These are phyloP conservation scores for Ashbya aceris DNA, from an alignment of 1,139 yeast species.

Conservation along the genomic window DNA sequence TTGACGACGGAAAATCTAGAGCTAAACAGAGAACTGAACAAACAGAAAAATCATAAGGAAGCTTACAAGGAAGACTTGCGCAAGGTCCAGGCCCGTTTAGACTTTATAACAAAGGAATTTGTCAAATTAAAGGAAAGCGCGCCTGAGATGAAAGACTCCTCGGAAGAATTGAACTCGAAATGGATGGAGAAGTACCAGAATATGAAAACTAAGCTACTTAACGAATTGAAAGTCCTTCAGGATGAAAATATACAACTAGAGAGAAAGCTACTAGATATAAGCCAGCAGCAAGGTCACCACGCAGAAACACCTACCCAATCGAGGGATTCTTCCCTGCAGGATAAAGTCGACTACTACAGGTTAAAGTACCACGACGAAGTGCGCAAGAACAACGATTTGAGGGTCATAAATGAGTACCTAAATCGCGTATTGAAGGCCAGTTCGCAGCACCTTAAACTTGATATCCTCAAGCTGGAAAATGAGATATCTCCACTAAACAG, in stretches of 20 bases:
- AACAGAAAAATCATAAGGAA: slow-evolving; percentile 17
- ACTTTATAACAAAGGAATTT: slow-evolving; percentile 18
- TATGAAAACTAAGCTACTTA: slow-evolving; percentile 21
- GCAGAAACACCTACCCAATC: slow-evolving; percentile 5
- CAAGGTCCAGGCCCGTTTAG: slow-evolving; percentile 15
- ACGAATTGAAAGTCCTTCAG: slow-evolving; percentile 19
- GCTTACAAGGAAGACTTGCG: slow-evolving; percentile 19
- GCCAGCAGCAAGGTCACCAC: slow-evolving; percentile 3
- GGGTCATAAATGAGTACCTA: slow-evolving; percentile 26
- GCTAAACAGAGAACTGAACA: slow-evolving; percentile 10
- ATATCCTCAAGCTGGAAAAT: slow-evolving; percentile 21
- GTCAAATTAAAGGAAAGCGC: slow-evolving; percentile 12
- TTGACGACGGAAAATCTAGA: slow-evolving; percentile 9
- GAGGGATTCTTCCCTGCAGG: slow-evolving; percentile 11
- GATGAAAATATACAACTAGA: slow-evolving; percentile 21
- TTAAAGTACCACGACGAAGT: slow-evolving; percentile 27
- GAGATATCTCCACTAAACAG: slow-evolving; percentile 13
- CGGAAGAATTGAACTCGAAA: slow-evolving; percentile 6
- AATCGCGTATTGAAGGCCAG: slow-evolving; percentile 27
- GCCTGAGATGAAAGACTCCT: slow-evolving; percentile 5
- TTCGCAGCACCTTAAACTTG: slow-evolving; percentile 24
- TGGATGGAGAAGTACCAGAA: slow-evolving; percentile 18
- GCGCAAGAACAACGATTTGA: slow-evolving; percentile 25
- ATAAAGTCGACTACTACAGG: slow-evolving; percentile 25
- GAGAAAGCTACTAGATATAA: slow-evolving; percentile 10